Evolutionary conservation across 208 protist genomes (phyloP).

Genomic region (Crithidia mellificae): DNA sequence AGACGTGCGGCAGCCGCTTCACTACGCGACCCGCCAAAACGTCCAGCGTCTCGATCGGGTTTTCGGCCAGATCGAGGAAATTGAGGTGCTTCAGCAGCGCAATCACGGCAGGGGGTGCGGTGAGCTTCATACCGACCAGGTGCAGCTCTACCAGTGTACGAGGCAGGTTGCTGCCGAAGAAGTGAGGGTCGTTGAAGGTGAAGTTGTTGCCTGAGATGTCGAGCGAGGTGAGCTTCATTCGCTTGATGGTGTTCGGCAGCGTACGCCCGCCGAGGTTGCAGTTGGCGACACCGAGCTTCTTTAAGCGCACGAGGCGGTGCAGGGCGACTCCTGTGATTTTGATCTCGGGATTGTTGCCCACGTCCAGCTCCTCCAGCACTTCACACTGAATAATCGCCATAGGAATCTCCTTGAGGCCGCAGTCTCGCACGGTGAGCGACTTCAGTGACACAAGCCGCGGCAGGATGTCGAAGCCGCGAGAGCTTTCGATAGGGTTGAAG

Average conservation of each 20-base stretch:
- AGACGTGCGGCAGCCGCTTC: constrained; percentile 42
- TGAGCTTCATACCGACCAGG: constrained; percentile 62
- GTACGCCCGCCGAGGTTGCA: constrained; percentile 60
- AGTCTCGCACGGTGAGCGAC: constrained; percentile 60
- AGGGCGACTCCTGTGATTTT: constrained; percentile 50
- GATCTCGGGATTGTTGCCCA: constrained; percentile 73
- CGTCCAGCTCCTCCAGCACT: constrained; percentile 64
- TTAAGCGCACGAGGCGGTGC: constrained; percentile 40
- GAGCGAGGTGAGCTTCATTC: constrained; percentile 52
- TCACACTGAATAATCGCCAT: constrained; percentile 45
- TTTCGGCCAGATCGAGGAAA: constrained; percentile 73
- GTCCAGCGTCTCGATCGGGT: constrained; percentile 82
- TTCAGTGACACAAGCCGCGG: constrained; percentile 51
- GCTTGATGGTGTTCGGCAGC: constrained; percentile 59
- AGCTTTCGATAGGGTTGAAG: constrained; percentile 60
- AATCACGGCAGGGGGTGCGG: constrained; percentile 68
- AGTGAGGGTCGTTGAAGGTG: constrained; percentile 62
- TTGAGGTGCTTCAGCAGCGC: constrained; percentile 54
- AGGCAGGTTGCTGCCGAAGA: constrained; percentile 70
- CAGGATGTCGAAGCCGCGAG: constrained; percentile 51
- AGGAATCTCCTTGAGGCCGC: constrained; percentile 53
- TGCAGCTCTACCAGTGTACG: constrained; percentile 71
- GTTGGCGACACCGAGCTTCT: constrained; percentile 62
- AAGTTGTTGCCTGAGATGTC: constrained; percentile 84
- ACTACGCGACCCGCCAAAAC: constrained; percentile 81